A percentile compares a stretch with the other conserved stretches of the same genome.
These are phyloP conservation scores for Hypoxylon perforatum DNA, from an alignment of 495 filamentous ascomycete species.

Conservation along the genomic window DNA sequence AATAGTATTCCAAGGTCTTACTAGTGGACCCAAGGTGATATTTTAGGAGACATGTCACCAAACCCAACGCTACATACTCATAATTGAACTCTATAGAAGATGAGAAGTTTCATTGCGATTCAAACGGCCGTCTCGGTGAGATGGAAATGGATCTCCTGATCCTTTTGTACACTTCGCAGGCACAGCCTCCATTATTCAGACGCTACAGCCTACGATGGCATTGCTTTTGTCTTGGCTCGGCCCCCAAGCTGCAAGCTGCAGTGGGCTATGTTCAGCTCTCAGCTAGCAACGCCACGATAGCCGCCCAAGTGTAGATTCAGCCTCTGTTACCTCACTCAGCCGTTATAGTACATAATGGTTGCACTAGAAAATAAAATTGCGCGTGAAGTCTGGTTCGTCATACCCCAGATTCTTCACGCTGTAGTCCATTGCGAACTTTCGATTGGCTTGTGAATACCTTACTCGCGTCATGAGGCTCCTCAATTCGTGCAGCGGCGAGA, in stretches of 20 bases:
- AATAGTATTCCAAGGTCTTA: no score
- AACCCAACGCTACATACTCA: background rate
- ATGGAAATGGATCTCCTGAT: background rate
- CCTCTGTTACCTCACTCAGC: no score
- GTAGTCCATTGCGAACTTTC: background rate
- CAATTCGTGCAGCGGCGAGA: constrained; percentile 21
- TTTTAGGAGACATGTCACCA: background rate
- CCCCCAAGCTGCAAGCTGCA: background rate
- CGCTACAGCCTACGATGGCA: background rate
- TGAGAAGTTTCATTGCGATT: background rate
- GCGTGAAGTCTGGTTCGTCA: no score
- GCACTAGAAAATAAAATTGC: no score
- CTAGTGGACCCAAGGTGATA: background rate
- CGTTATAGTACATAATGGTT: no score
- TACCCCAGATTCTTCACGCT: no score
- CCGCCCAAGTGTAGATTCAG: no score
- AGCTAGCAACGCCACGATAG: background rate
- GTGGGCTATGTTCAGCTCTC: background rate
- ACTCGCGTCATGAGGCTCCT: constrained; percentile 30
- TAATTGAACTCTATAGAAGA: background rate
- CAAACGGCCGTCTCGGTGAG: background rate
- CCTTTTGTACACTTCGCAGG: background rate
- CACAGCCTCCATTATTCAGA: background rate
- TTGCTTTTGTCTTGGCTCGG: background rate
- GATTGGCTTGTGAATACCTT: background rate